A percentile compares a stretch with the other conserved stretches of the same genome.
Conservation (phyloP, 2,329 filamentous ascomycete species). For the Alternaria viburni region DNA sequence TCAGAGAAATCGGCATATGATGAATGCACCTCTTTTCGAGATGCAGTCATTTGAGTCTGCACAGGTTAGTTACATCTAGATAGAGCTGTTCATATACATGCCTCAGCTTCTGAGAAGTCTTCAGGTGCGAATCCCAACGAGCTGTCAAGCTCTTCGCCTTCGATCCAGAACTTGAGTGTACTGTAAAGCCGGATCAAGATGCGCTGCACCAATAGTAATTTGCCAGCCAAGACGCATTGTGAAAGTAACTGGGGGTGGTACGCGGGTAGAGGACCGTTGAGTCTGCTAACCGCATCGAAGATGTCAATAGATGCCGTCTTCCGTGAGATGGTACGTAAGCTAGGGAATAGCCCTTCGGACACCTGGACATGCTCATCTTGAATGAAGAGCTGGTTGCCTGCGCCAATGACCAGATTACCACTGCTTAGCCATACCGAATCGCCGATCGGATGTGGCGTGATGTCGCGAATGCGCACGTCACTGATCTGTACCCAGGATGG, state of each 20-base stretch:
- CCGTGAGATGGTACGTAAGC: slow-evolving; percentile 58
- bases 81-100: slow-evolving; percentile 28
- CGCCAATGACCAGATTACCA: slow-evolving; percentile 84
- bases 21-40: slow-evolving; percentile 57
- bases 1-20: slow-evolving; percentile 61
- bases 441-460: slow-evolving; percentile 88
- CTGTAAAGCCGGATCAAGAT: slow-evolving; percentile 76
- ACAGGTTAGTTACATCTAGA: slow-evolving; percentile 1
- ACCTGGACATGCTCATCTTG: slow-evolving; percentile 77
- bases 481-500: slow-evolving; percentile 89
- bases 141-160: slow-evolving; percentile 80
- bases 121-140: slow-evolving; percentile 68
- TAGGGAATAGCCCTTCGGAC: slow-evolving; percentile 65
- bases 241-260: slow-evolving; percentile 93
- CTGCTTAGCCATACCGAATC: slow-evolving; percentile 90
- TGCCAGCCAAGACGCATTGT: slow-evolving; percentile 84
- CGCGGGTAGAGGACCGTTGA: slow-evolving; percentile 86
- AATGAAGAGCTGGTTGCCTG: slow-evolving; percentile 89
- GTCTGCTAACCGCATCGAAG: slow-evolving; percentile 79
- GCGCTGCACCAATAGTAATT: slow-evolving; percentile 71
- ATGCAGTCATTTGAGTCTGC: slow-evolving; percentile 48
- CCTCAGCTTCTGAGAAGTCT: slow-evolving; percentile 56
- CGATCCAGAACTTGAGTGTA: slow-evolving; percentile 80
- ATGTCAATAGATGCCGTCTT: slow-evolving; percentile 67
- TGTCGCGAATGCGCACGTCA: slow-evolving; percentile 79